Conservation (phyloP, 108 stramenopile genomes). For the Tribonema minus region DNA sequence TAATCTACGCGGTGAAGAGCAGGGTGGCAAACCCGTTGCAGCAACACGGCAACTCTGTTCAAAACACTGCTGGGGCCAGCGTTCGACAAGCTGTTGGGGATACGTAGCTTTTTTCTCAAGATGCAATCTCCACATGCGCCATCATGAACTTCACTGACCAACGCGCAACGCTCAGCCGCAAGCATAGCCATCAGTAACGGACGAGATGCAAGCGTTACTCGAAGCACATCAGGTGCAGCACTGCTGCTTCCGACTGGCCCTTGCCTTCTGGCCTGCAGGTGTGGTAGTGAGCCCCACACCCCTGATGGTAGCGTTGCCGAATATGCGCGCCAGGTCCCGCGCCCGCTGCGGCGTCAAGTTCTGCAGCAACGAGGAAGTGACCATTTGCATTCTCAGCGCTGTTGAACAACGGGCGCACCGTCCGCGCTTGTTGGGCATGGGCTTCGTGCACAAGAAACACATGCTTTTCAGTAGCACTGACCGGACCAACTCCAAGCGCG, state of each 20-base stretch:
- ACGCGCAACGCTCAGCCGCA: neutral
- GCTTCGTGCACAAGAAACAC: neutral
- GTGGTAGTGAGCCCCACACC: conserved; percentile 12
- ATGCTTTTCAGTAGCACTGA: neutral
- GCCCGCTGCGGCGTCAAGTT: conserved; percentile 37
- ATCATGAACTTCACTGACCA: neutral
- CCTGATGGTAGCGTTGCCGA: conserved; percentile 19
- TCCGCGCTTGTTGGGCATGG: too few relatives aligned
- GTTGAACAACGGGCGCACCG: too few relatives aligned
- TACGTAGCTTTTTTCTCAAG: too few relatives aligned
- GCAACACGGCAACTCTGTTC: too few relatives aligned
- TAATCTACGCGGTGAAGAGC: too few relatives aligned
- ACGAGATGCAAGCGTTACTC: neutral
- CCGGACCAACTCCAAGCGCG: neutral
- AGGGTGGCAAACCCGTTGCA: neutral
- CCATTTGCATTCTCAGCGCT: too few relatives aligned
- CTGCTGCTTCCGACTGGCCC: neutral
- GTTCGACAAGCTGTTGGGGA: too few relatives aligned
- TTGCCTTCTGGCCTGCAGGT: neutral
- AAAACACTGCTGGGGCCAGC: too few relatives aligned
- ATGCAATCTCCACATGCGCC: too few relatives aligned
- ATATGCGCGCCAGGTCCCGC: conserved; percentile 33
- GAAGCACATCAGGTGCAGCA: neutral
- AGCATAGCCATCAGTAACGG: neutral
- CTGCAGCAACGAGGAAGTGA: neutral